These are phyloP conservation scores for Cymbidium sinense DNA, from an alignment of 106 monocot species.

Conservation along the genomic window DNA sequence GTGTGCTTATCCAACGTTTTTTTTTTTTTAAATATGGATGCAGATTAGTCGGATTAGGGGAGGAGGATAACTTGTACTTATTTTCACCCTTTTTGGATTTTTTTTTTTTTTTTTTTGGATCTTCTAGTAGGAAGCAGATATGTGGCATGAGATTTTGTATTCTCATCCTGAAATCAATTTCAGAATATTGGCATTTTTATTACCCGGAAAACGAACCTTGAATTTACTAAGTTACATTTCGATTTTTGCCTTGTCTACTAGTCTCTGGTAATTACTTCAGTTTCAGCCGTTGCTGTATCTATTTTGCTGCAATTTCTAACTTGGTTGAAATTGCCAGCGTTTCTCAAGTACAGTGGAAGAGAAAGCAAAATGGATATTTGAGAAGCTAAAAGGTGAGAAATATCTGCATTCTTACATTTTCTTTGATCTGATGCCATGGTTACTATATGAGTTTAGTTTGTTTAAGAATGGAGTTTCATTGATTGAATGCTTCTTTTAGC, in stretches of 20 bases:
- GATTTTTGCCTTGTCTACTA: neutral
- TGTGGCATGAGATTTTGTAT: neutral
- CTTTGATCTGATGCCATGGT: neutral
- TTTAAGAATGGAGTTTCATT: neutral
- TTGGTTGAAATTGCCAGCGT: slow-evolving; percentile 35
- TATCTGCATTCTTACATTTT: neutral
- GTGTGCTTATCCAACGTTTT: no score
- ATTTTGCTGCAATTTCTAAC: slow-evolving; percentile 2
- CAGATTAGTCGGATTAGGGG: neutral
- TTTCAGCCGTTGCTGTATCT: neutral
- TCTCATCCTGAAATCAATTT: neutral
- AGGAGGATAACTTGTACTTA: neutral
- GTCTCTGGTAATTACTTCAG: neutral
- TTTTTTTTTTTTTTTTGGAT: neutral
- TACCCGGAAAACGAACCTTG: neutral
- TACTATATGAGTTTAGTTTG: neutral
- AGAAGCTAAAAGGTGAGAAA: slow-evolving; percentile 83
- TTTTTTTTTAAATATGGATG: neutral
- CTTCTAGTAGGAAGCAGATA: neutral
- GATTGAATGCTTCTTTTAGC: neutral
- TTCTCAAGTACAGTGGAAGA: slow-evolving; percentile 91
- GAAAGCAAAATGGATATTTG: slow-evolving; percentile 96
- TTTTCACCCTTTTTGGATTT: neutral
- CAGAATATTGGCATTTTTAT: neutral
- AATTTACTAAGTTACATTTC: no score